Evolutionary conservation across 306 rosid genomes (phyloP).

Genomic region (Citrullus amarus): DNA sequence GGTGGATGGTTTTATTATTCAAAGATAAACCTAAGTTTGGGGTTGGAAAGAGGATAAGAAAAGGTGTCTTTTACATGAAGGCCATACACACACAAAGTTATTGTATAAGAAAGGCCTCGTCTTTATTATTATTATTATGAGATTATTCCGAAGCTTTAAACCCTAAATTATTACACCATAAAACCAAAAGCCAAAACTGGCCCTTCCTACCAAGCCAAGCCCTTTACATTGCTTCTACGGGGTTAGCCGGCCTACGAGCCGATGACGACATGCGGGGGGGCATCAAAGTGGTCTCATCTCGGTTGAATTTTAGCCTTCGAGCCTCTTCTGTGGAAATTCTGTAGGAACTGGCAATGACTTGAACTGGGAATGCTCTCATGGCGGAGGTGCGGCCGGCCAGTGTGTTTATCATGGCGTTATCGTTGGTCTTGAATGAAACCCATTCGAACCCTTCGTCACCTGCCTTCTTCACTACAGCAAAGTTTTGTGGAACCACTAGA

Average conservation of each 20-base stretch:
- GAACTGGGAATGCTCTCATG: conserved; percentile 26
- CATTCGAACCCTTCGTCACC: conserved; percentile 26
- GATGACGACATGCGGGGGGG: conserved; percentile 17
- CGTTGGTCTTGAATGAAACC: conserved; percentile 47
- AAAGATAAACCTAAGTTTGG: background rate
- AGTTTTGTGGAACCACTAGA: conserved; percentile 48
- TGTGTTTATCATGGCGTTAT: conserved; percentile 18
- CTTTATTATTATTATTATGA: conserved; percentile 4
- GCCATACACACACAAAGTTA: background rate
- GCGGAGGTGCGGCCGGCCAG: conserved; percentile 28
- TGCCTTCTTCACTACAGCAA: conserved; percentile 27
- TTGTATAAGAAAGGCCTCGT: conserved; percentile 8
- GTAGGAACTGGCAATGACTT: conserved; percentile 26
- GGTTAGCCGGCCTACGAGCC: background rate
- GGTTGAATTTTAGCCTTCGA: conserved; percentile 26
- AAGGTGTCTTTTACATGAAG: background rate
- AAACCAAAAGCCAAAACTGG: conserved; percentile 8
- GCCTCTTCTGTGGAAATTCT: conserved; percentile 24
- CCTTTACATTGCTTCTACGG: conserved; percentile 1
- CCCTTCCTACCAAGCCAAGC: background rate
- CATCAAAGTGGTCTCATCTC: conserved; percentile 14
- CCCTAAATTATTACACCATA: conserved; percentile 1
- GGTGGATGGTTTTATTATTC: background rate
- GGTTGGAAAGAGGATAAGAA: background rate
- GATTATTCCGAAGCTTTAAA: conserved; percentile 1